phyloP scores from a whole-genome alignment of 176 grass and related monocot genomes.

The Phoenix dactylifera region DNA sequence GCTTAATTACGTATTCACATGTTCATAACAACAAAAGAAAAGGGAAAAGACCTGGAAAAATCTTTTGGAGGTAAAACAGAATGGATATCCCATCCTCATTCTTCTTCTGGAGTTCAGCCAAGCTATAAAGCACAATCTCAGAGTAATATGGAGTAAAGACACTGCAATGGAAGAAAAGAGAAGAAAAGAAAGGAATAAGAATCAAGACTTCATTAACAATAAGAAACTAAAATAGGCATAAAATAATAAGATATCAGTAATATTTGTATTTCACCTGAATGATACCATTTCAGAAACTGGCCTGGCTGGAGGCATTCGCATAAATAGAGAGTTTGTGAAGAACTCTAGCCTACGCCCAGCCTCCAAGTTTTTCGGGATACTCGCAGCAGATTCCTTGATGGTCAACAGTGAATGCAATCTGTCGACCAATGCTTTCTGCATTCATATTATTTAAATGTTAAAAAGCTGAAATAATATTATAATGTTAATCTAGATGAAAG shows the following conservation, averaged over 20 bases:
- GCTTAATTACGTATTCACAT: not conserved
- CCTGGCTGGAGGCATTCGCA: conserved; percentile 64
- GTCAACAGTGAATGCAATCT: conserved; percentile 84
- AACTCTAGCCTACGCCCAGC: conserved; percentile 68
- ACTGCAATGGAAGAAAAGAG: conserved; percentile 36
- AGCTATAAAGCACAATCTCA: conserved; percentile 78
- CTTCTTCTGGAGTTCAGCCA: conserved; percentile 68
- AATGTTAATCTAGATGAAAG: too few relatives aligned
- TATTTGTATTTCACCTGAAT: conserved; percentile 51
- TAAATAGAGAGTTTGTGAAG: conserved; percentile 92
- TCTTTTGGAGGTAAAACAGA: conserved; percentile 94
- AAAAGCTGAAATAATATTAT: too few relatives aligned
- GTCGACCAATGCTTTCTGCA: conserved; percentile 72
- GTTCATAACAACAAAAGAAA: not conserved
- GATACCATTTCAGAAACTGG: conserved; percentile 84
- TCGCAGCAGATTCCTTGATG: conserved; percentile 84
- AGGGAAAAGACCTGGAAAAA: conserved; percentile 63
- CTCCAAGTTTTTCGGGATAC: conserved; percentile 88
- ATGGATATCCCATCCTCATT: conserved; percentile 93
- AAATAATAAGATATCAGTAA: not conserved
- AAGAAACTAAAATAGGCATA: not conserved
- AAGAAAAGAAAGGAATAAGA: conserved; percentile 20
- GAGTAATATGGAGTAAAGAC: conserved; percentile 97
- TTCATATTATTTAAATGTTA: conserved; percentile 12
- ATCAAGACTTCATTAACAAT: conserved; percentile 9